Evolutionary conservation across 2,329 filamentous ascomycete species (phyloP).

Genomic region (Trichoderma semiorbis): DNA sequence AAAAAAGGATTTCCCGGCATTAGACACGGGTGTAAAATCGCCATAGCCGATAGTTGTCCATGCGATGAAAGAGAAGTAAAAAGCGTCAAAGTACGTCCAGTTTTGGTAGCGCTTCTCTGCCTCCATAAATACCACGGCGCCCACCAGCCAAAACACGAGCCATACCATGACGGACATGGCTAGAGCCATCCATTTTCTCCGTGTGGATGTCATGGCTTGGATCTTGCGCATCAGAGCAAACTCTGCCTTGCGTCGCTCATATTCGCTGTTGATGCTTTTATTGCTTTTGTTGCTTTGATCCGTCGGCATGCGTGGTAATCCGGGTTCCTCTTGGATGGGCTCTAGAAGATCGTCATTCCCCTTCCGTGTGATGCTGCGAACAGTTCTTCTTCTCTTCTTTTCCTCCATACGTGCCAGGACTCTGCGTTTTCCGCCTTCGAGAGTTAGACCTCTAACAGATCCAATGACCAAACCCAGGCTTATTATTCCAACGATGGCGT

Average conservation of each 20-base stretch:
- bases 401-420: conserved; percentile 58
- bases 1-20: conserved; percentile 78
- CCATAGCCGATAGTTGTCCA: conserved; percentile 87
- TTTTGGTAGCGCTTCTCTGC: conserved; percentile 51
- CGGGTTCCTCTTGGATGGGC: conserved; percentile 31
- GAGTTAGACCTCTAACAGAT: conserved; percentile 66
- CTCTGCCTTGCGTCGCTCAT: conserved; percentile 62
- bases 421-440: conserved; percentile 52
- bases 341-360: conserved; percentile 48
- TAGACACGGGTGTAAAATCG: conserved; percentile 71
- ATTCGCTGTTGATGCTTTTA: conserved; percentile 37
- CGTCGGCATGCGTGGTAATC: not conserved
- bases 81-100: conserved; percentile 73
- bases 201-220: conserved; percentile 60
- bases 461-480: conserved; percentile 80
- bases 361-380: conserved; percentile 44
- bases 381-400: conserved; percentile 50
- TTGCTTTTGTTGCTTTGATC: conserved; percentile 35
- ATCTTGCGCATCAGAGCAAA: conserved; percentile 81
- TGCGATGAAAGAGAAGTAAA: conserved; percentile 84
- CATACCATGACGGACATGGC: conserved; percentile 65
- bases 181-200: conserved; percentile 73
- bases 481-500: conserved; percentile 77
- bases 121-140: conserved; percentile 67
- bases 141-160: conserved; percentile 73